Percentiles rank a stretch among this genome's conserved stretches.
Evolutionary conservation across 2,329 filamentous ascomycete species (phyloP).

Genomic region (Calonectria multiphialidica): DNA sequence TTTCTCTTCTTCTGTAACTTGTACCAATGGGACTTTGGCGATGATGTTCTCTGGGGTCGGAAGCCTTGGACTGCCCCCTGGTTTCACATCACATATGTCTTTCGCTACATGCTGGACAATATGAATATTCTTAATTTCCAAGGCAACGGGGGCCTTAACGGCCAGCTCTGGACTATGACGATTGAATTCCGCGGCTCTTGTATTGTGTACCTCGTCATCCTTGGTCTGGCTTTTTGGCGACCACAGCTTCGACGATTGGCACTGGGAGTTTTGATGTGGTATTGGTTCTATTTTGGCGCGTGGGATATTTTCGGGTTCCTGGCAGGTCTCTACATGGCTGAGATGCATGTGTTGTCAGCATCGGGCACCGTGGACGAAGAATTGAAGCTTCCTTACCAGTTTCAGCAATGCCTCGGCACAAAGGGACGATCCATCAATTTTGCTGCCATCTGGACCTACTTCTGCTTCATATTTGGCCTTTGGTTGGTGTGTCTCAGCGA

Average conservation of each 20-base stretch:
- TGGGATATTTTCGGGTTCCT: conserved; percentile 26
- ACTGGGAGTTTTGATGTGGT: conserved; percentile 6
- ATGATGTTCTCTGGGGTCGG: conserved; percentile 16
- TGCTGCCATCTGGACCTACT: conserved; percentile 2
- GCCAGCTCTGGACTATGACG: conserved; percentile 27
- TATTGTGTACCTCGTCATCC: conserved; percentile 22
- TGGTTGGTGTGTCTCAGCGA: conserved; percentile 27
- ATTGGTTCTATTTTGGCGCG: conserved; percentile 27
- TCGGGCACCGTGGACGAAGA: background rate
- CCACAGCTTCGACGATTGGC: conserved; percentile 18
- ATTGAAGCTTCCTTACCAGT: conserved; percentile 10
- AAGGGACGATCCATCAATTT: conserved; percentile 2
- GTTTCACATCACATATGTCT: conserved; percentile 24
- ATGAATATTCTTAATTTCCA: conserved; percentile 22
- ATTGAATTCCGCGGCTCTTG: conserved; percentile 27
- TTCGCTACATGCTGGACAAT: conserved; percentile 29
- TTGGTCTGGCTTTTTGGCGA: conserved; percentile 21
- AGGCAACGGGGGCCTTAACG: conserved; percentile 23
- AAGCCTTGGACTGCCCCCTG: conserved; percentile 26
- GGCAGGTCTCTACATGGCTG: conserved; percentile 24
- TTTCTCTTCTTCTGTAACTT: conserved; percentile 22
- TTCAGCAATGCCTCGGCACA: background rate
- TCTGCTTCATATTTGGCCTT: conserved; percentile 19
- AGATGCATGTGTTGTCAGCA: conserved; percentile 15
- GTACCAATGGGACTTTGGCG: conserved; percentile 25